Base-by-base conservation (phyloP, 768 basidiomycete species). In the Cyclocybe cylindracea region DNA sequence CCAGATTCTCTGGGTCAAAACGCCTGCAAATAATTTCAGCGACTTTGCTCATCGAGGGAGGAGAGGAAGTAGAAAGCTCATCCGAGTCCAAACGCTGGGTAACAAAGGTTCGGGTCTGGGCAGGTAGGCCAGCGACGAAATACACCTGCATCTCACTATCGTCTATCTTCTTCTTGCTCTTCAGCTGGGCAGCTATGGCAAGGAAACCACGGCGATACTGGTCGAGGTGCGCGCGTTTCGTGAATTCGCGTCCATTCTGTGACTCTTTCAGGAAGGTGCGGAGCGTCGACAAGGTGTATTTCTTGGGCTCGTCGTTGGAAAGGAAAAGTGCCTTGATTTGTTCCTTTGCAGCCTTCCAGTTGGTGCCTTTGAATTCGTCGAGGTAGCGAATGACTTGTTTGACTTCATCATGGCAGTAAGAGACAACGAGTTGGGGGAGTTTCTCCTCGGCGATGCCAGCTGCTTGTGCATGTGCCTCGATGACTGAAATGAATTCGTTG, bases 261-360 rank as follows among this genome's bases (percentile, higher is more conserved):
- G 41, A 39, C 10, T 52, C 46, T 4, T 31, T 8, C 9, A 50
- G 34, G 41, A 38, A 52, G 9, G 2, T 18, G 1, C 51, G 34
- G 9, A 52, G 51, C 5, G 10, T n/a, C 4, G 45, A 43, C 13
- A 46, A 3, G 10, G 34, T 46, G 6, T n/a, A 43, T 5, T 39
- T 45, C 0, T 11, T 14, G 1, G 51, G 51, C 11, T 45, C 5
- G 37, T 52, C 51, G 10, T 39, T 46, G 1, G 51, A 36, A 10
- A 43, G 44, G 16, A 45, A 52, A 6, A 52, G 24, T 10, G 37
- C 36, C 0, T 45, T 2, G 1, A 52, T 31, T 13, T 45, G 37
- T 11, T 37, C 44, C 19, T 52, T 52, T 14, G 44, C 43, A 11
- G 35, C 36, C 18, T 31, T 34, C 51, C 51, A 52, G 24, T 52